Evolutionary conservation across 306 rosid species (phyloP).

Genomic region (Casuarina equisetifolia): DNA sequence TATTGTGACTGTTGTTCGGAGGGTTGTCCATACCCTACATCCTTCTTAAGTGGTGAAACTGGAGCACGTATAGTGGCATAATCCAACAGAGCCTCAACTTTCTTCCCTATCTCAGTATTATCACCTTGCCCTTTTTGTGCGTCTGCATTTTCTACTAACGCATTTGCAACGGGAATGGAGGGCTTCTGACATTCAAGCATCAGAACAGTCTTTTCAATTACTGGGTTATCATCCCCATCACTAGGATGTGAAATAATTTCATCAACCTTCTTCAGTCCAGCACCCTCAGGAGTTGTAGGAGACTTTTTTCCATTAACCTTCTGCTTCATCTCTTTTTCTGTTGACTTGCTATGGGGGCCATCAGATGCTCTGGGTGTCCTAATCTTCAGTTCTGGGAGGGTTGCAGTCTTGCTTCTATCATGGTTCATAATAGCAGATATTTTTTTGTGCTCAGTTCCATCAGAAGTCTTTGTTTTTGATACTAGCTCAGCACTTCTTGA

Average conservation of each 20-base stretch:
- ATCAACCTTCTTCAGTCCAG: conserved; percentile 40
- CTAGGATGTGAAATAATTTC: conserved; percentile 39
- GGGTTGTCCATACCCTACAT: conserved; percentile 42
- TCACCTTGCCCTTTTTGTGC: conserved; percentile 27
- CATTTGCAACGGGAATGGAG: conserved; percentile 34
- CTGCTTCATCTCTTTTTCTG: conserved; percentile 46
- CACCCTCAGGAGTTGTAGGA: conserved; percentile 44
- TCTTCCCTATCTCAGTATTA: conserved; percentile 36
- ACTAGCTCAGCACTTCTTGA: conserved; percentile 35
- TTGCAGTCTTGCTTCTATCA: conserved; percentile 82
- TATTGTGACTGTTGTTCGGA: conserved; percentile 38
- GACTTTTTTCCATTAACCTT: conserved; percentile 45
- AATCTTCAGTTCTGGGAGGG: conserved; percentile 91
- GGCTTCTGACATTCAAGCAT: conserved; percentile 73
- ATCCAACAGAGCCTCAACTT: conserved; percentile 40
- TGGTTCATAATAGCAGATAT: conserved; percentile 76
- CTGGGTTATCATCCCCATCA: conserved; percentile 66
- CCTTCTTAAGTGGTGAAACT: conserved; percentile 45
- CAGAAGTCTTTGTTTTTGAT: conserved; percentile 52
- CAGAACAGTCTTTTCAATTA: conserved; percentile 80
- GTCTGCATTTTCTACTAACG: conserved; percentile 33
- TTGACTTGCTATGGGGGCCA: conserved; percentile 40
- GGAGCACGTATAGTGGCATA: conserved; percentile 50
- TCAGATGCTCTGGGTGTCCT: conserved; percentile 65
- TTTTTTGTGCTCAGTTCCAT: conserved; percentile 68